A percentile compares a stretch with the other conserved stretches of the same genome.
Evolutionary conservation across 192 early-diverging fungal genomes (phyloP).

Genomic region (Fimicolochytrium jonesii): DNA sequence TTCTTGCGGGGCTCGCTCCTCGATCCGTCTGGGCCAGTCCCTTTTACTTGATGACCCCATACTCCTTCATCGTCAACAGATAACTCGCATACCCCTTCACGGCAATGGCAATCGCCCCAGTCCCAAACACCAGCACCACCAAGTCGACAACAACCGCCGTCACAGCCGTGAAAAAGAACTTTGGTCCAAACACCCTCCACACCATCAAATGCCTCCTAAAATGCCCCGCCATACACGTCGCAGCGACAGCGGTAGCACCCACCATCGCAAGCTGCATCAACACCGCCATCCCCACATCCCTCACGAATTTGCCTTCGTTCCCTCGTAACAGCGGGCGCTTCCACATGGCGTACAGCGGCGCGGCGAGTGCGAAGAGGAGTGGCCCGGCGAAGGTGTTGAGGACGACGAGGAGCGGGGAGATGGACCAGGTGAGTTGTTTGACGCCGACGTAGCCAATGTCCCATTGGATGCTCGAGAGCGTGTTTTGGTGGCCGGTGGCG

Average conservation of each 20-base stretch:
- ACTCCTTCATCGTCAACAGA: conserved; percentile 9
- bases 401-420: conserved; percentile 67
- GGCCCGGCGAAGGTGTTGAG: conserved; percentile 71
- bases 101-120: conserved; percentile 14
- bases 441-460: conserved; percentile 83
- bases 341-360: conserved; percentile 62
- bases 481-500: conserved; percentile 89
- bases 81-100: conserved; percentile 16
- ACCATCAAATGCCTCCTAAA: conserved; percentile 92
- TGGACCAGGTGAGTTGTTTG: conserved; percentile 60
- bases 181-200: conserved; percentile 95
- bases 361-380: conserved; percentile 36
- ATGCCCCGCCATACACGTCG: conserved; percentile 56
- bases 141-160: conserved; percentile 15
- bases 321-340: conserved; percentile 37
- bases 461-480: conserved; percentile 88
- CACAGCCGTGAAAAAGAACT: conserved; percentile 60
- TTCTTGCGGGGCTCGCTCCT: too few relatives aligned
- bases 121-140: conserved; percentile 19
- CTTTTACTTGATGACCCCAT: not conserved
- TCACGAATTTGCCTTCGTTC: conserved; percentile 35
- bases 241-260: conserved; percentile 44
- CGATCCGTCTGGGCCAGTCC: too few relatives aligned
- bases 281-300: conserved; percentile 37
- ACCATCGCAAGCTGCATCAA: conserved; percentile 28